Percentiles rank a stretch among this genome's conserved stretches.
phyloP scores from a whole-genome alignment of 345 rosid genomes.

The Melastoma malabathricum region DNA sequence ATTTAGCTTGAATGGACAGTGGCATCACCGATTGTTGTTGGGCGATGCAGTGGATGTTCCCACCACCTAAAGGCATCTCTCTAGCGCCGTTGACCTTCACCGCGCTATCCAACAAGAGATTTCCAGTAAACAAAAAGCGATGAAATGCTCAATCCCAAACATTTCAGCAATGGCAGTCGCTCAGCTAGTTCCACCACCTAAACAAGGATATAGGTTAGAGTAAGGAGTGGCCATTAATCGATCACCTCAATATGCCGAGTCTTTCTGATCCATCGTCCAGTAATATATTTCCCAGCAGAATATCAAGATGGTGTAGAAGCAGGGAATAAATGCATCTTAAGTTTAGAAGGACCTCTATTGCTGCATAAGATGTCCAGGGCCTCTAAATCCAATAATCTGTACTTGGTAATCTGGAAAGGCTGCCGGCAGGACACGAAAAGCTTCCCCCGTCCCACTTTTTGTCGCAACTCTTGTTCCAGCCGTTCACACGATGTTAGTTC shows the following conservation, averaged over 20 bases:
- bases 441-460: conserved; percentile 61
- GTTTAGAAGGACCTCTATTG: too few species aligned
- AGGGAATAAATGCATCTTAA: too few species aligned
- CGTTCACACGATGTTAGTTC: conserved; percentile 37
- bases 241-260: too few species aligned
- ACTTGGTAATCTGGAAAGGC: conserved; percentile 62
- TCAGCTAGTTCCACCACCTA: neutral
- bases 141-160: neutral
- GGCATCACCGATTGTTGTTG: conserved; percentile 60
- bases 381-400: neutral
- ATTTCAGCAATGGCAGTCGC: neutral
- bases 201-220: neutral
- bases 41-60: conserved; percentile 91
- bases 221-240: too few species aligned
- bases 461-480: conserved; percentile 88
- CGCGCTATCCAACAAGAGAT: conserved; percentile 26
- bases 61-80: conserved; percentile 83
- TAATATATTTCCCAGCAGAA: too few species aligned
- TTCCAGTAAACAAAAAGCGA: neutral
- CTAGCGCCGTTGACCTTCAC: conserved; percentile 66
- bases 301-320: too few species aligned
- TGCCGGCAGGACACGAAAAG: conserved; percentile 47
- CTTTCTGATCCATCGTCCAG: too few species aligned
- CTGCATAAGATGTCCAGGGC: too few species aligned
- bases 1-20: conserved; percentile 5